Base-by-base conservation (phyloP, 2,329 filamentous ascomycete genomes). In the Fusarium sp. region DNA sequence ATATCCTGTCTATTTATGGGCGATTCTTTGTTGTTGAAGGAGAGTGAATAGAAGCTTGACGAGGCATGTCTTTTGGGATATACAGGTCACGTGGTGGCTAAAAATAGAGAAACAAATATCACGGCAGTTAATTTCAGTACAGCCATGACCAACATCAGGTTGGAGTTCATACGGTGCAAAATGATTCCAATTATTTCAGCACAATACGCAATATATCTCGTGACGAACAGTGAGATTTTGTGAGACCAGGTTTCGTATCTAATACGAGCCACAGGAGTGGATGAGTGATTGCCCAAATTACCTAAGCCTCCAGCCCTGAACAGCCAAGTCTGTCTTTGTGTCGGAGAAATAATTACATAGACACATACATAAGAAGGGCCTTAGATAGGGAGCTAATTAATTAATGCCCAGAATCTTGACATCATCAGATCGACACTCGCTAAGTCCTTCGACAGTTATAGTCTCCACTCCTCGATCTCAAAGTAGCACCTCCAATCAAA, bases 401-500 rank as follows among this genome's bases (percentile, higher is more conserved):
- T 12, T 6, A 38, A 38, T 8, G 6, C 17, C 32, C 50, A 26
- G 7, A 22, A 54, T 1, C 3, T 7, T 38, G n/a, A 38, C 7
- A 54, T 54, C 32, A 26, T 54, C 35, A 28, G 24, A 32, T 63
- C 13, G 20, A 35, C 38, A 53, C 5, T 44, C 10, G 26, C 32
- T 59, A 44, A 38, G 6, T 35, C 17, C 3, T 12, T 63, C 20
- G 42, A 4, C 28, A 20, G 41, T 38, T 30, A 9, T 22, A 20
- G 39, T 24, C 64, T 38, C 58, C 64, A 65, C 69, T 47, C 39
- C 39, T 14, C 51, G 50, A 58, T 66, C 55, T 42, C 36, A 35
- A 57, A 48, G 39, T 8, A 30, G 41, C 54, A 55, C 39, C 70
- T 48, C 64, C 64, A 72, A 72, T 72, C 57, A 69, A 35, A 8